phyloP scores from a whole-genome alignment of 495 filamentous ascomycete species.

The Darksidea phi region DNA sequence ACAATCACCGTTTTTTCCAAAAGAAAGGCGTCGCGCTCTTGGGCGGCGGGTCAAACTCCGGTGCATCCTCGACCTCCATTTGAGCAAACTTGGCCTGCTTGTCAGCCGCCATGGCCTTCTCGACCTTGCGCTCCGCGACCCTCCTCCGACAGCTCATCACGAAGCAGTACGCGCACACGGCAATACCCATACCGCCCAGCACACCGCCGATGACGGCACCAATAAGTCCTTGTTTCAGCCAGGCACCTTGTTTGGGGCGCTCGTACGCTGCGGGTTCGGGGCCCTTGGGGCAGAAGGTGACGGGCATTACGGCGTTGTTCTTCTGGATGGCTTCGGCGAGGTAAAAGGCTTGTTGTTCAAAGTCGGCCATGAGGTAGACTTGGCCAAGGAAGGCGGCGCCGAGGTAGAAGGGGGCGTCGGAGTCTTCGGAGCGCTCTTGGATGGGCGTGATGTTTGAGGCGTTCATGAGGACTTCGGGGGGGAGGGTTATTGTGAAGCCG shows the following conservation, averaged over 20 bases:
- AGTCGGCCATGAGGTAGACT: conserved; percentile 44
- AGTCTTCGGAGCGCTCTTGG: conserved; percentile 15
- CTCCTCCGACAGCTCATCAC: conserved; percentile 9
- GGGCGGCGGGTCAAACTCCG: conserved; percentile 24
- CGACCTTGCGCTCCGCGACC: conserved; percentile 12
- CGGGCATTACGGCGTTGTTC: conserved; percentile 37
- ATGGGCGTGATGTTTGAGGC: conserved; percentile 37
- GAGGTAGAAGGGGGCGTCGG: conserved; percentile 39
- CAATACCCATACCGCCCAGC: conserved; percentile 35
- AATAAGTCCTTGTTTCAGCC: conserved; percentile 34
- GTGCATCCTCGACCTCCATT: conserved; percentile 32
- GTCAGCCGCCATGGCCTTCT: conserved; percentile 20
- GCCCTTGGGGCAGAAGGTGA: conserved; percentile 36
- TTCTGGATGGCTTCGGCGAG: conserved; percentile 38
- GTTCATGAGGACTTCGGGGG: conserved; percentile 36
- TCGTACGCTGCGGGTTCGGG: conserved; percentile 29
- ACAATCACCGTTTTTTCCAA: conserved; percentile 24
- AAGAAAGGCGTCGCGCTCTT: conserved; percentile 22
- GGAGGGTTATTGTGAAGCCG: conserved; percentile 39
- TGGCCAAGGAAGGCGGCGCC: conserved; percentile 37
- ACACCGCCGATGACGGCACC: conserved; percentile 40
- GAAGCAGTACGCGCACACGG: conserved; percentile 14
- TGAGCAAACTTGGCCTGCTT: conserved; percentile 26
- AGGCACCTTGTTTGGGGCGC: conserved; percentile 13
- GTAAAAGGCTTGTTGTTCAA: conserved; percentile 37